Base-by-base conservation (phyloP, 2,329 filamentous ascomycete species). In the Furcasterigmium furcatum region DNA sequence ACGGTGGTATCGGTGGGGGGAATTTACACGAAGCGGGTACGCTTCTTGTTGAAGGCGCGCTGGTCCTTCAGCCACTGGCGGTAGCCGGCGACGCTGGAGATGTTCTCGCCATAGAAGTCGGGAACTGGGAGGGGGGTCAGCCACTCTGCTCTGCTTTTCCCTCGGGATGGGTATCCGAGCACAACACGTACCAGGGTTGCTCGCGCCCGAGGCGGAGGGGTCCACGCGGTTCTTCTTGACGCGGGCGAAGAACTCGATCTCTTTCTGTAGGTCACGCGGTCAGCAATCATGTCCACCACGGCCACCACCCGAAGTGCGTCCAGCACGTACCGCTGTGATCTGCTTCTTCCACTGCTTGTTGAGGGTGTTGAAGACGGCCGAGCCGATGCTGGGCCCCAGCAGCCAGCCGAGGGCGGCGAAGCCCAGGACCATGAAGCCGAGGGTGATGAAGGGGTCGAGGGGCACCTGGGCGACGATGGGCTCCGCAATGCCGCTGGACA, bases 21-120 rank as follows among this genome's bases (percentile, higher is more conserved):
- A 9, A 38, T 45, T 72, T 65, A 85, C 52, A 84, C 68, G 65
- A 84, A 82, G 58, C 71, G 80, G 54, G 73, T 81, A 64, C 82
- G 84, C 81, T 95, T 95, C 75, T 91, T 91, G 73, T 95, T 96
- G 72, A 96, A 99, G 9, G 91, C 92, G 51, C 92, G 79, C 75
- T 97, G 94, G 62, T 99, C 94, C 76, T 96, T 97, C 60, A 99
- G 72, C 94, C 94, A 99, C 65, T 90, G 85, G 59, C 94, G 77
- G 67, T 97, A 99, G 39, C 89, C 91, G 44, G 84, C 78, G 19
- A 97, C 90, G 58, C 91, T 96, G 43, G 88, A 88, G 58, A 99
- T 96, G 78, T 96, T 97, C 73, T 99, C 94, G 58, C 94, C 94
- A 61, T 99, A 99, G 70, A 96, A 99, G 65, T 99, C 94, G 36